A percentile compares a stretch with the other conserved stretches of the same genome.
Conservation (phyloP, 129 eudicot genomes). For the Saposhnikovia divaricata region DNA sequence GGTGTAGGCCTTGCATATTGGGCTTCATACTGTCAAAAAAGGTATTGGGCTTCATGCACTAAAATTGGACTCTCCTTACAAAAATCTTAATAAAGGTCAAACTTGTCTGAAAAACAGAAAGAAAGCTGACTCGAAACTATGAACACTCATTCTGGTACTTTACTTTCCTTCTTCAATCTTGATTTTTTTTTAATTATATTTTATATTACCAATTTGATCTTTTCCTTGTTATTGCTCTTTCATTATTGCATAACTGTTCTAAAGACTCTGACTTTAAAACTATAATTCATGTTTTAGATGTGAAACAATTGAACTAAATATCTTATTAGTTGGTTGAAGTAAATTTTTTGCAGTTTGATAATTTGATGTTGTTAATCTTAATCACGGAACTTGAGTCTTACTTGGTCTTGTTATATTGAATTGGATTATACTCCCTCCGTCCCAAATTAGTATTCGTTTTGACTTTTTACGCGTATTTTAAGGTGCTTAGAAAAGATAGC, state of each 20-base stretch:
- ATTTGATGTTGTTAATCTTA: not conserved
- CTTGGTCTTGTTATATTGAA: too few species aligned
- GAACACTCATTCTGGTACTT: slow-evolving; percentile 1
- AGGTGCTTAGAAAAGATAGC: too few species aligned
- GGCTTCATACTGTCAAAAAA: too few species aligned
- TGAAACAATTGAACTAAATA: not conserved
- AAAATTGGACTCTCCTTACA: not conserved
- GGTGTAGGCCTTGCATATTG: not conserved
- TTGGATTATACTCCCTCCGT: too few species aligned
- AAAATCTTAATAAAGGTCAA: not conserved
- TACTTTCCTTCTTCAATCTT: not conserved
- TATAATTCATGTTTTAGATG: not conserved
- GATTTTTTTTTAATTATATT: not conserved
- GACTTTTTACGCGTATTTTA: too few species aligned
- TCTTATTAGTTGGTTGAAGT: not conserved
- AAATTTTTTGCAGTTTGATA: not conserved
- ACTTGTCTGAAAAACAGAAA: not conserved
- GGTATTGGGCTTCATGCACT: not conserved
- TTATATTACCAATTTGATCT: not conserved
- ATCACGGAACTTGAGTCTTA: not conserved
- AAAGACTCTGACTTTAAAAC: not conserved
- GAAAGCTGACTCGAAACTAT: not conserved
- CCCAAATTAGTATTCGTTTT: too few species aligned
- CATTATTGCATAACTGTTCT: not conserved
- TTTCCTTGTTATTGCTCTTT: not conserved